Conservation (phyloP, 2,329 filamentous ascomycete species). For the Zopfia rhizophila region DNA sequence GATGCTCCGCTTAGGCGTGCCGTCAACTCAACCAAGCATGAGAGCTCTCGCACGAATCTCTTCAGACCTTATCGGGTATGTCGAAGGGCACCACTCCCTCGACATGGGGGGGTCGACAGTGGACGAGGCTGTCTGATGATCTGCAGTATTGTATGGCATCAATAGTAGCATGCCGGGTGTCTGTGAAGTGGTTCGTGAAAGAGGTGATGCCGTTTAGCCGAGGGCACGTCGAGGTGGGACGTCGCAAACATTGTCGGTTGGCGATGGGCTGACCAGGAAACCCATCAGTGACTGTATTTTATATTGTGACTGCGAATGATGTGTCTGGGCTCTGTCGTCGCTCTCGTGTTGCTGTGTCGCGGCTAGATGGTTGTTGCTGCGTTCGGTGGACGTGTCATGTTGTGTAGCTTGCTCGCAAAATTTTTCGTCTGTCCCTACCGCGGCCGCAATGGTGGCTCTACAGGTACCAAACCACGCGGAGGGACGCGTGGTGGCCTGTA, state of each 20-base stretch:
- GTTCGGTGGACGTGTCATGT: slow-evolving; percentile 21
- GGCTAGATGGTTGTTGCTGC: slow-evolving; percentile 25
- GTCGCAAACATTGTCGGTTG: slow-evolving; percentile 20
- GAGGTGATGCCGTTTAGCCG: no score
- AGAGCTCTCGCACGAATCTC: no score
- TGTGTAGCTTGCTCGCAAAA: slow-evolving; percentile 25
- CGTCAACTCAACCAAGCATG: slow-evolving; percentile 12
- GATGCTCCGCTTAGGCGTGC: slow-evolving; percentile 12
- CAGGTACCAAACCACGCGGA: slow-evolving; percentile 28
- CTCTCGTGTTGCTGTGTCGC: slow-evolving; percentile 24
- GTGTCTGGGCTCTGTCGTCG: slow-evolving; percentile 22
- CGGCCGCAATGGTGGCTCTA: slow-evolving; percentile 26
- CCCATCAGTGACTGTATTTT: slow-evolving; percentile 26
- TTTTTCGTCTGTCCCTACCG: slow-evolving; percentile 21
- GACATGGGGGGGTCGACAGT: slow-evolving; percentile 12
- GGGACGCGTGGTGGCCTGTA: slow-evolving; percentile 28
- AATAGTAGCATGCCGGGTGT: slow-evolving; percentile 14
- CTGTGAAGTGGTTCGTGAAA: slow-evolving; percentile 7
- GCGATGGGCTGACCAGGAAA: slow-evolving; percentile 20
- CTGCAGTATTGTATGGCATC: slow-evolving; percentile 13
- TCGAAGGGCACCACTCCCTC: slow-evolving; percentile 9
- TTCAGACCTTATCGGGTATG: no score
- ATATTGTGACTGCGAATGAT: slow-evolving; percentile 17
- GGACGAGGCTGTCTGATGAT: slow-evolving; percentile 9
- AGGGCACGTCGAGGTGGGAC: slow-evolving; percentile 13